Evolutionary conservation across 2,329 filamentous ascomycete species (phyloP).

Genomic region (Leptosphaerulina australis): DNA sequence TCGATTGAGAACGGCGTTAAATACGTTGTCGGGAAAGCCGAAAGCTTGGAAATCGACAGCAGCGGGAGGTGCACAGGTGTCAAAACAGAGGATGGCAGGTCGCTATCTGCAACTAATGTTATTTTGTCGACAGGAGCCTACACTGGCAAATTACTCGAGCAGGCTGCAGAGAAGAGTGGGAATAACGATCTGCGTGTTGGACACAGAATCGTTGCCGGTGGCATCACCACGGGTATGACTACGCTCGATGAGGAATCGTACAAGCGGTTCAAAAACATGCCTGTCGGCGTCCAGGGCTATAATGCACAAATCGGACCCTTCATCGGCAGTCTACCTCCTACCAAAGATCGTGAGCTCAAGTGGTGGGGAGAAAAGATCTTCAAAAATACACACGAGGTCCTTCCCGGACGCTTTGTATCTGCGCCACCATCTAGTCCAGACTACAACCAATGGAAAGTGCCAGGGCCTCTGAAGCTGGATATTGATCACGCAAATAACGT

Average conservation of each 20-base stretch:
- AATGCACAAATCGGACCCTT: conserved; percentile 40
- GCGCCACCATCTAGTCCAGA: conserved; percentile 62
- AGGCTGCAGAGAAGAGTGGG: conserved; percentile 54
- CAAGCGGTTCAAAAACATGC: conserved; percentile 42
- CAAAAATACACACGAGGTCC: conserved; percentile 42
- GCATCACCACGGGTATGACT: conserved; percentile 57
- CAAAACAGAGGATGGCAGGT: conserved; percentile 44
- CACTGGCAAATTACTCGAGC: conserved; percentile 54
- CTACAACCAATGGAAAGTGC: conserved; percentile 68
- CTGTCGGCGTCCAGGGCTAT: conserved; percentile 42
- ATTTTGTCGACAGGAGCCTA: conserved; percentile 53
- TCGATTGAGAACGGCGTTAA: conserved; percentile 63
- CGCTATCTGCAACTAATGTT: conserved; percentile 31
- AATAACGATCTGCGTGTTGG: conserved; percentile 60
- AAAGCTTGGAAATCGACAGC: conserved; percentile 56
- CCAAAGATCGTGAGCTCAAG: conserved; percentile 43
- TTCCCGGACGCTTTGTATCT: conserved; percentile 61
- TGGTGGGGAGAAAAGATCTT: conserved; percentile 47
- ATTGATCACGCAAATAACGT: conserved; percentile 62
- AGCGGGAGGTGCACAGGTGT: conserved; percentile 51
- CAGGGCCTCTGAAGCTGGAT: conserved; percentile 62
- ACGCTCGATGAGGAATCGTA: conserved; percentile 48
- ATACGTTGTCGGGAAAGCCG: conserved; percentile 62
- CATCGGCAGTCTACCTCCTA: conserved; percentile 42
- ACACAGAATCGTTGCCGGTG: conserved; percentile 62